phyloP scores from a whole-genome alignment of 345 rosid species.

The Microcos paniculata region DNA sequence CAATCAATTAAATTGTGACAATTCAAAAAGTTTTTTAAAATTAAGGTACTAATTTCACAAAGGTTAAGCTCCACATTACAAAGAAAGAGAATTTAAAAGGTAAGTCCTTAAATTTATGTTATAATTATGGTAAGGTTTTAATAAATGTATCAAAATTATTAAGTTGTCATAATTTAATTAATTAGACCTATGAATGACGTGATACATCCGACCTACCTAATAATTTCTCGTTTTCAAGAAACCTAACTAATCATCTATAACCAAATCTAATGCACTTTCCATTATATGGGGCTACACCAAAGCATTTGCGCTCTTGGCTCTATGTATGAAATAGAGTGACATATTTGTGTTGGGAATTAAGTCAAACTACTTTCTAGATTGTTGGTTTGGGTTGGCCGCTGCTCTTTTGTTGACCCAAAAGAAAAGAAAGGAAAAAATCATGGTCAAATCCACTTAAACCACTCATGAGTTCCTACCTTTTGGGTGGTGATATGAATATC shows the following conservation, averaged over 20 bases:
- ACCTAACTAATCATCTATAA: conserved; percentile 1
- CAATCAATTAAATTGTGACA: too few relatives aligned
- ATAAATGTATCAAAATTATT: too few relatives aligned
- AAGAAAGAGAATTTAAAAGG: too few relatives aligned
- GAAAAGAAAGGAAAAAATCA: not conserved
- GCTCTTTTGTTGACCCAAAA: conserved; percentile 21
- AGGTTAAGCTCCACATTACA: too few relatives aligned
- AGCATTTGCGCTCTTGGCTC: conserved; percentile 16
- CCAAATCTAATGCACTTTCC: conserved; percentile 6
- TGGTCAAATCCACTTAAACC: conserved; percentile 23
- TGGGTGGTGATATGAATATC: conserved; percentile 1
- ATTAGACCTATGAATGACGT: too few relatives aligned
- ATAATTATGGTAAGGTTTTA: too few relatives aligned
- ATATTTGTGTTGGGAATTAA: not conserved
- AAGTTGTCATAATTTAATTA: too few relatives aligned
- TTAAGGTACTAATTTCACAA: too few relatives aligned
- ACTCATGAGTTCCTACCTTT: conserved; percentile 10
- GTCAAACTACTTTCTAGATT: conserved; percentile 21
- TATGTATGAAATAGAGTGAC: conserved; percentile 6
- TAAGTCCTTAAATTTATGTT: too few relatives aligned
- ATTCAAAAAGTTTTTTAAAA: too few relatives aligned
- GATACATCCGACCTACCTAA: too few relatives aligned
- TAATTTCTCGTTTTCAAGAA: too few relatives aligned
- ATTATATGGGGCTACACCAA: not conserved
- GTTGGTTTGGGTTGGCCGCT: conserved; percentile 18